Base-by-base conservation (phyloP, 768 basidiomycete species). In the Boletus reticuloceps region DNA sequence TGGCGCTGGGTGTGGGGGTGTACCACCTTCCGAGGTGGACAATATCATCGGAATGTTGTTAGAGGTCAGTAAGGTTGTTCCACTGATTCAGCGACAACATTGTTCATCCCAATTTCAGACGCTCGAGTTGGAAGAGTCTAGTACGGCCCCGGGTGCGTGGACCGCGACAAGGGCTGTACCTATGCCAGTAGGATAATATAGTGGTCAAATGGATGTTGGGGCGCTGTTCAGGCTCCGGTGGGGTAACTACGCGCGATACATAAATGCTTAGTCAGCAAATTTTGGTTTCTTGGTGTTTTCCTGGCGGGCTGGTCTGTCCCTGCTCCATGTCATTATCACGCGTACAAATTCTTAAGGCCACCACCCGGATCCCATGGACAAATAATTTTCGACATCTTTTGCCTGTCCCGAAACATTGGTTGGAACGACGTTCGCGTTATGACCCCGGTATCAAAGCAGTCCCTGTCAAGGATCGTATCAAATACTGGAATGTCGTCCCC, bases 1-100 rank as follows among this genome's bases (percentile, higher is more conserved):
- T 63, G 88, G 89, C 32, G 86, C 92, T 16, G 94, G 92, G 0
- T 96, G 92, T 73, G 93, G 93, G 22, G 89, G 91, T 0, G 81
- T 94, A 31, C 82, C 88, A 4, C 84, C 89, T 2, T 77, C 83
- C n/a, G 94, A 98, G 58, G 89, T 98, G 37, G 95, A 98, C 64
- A 82, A 83, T 56, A 86, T 94, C 6, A 77, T 97, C 56, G 84
- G 83, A 25, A 88, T 90, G 79, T 73, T 98, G 40, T 78, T 94
- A 17, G 92, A 96, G 82, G 91, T 89, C 59, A 49, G 81, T 65
- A 22, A 12, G 3, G 50, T 57, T 31, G 17, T 41, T 37, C 6
- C 5, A 19, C 13, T 25, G 16, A 13, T 14, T n/a, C n/a, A 13
- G 14, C 9, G 22, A 55, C 25, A 34, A 47, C 34, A 56, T 56